phyloP scores from a whole-genome alignment of 2,329 filamentous ascomycete genomes.

The Sclerotinia sclerotiorum region DNA sequence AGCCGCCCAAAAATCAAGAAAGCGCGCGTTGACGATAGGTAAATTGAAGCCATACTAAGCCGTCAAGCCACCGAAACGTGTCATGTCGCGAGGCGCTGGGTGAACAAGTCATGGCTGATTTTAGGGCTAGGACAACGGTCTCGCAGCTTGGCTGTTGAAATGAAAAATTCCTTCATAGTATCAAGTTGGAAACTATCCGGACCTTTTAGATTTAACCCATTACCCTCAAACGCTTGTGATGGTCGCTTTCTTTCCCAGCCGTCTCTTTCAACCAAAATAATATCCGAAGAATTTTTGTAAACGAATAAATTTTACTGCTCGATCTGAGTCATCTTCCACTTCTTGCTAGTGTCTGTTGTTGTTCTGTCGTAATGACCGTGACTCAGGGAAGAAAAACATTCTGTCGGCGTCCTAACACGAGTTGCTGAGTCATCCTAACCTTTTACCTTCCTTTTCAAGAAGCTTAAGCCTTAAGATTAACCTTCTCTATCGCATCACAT shows the following conservation, averaged over 20 bases:
- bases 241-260: too few relatives aligned
- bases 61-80: neutral
- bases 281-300: neutral
- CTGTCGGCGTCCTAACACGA: neutral
- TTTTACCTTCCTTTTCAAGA: too few relatives aligned
- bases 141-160: neutral
- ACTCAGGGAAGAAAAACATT: neutral
- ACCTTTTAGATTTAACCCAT: neutral
- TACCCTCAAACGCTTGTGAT: too few relatives aligned
- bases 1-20: neutral
- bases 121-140: neutral
- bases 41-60: neutral
- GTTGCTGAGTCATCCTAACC: neutral
- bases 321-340: neutral
- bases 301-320: neutral
- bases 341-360: neutral
- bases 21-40: neutral
- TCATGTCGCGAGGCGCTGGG: neutral
- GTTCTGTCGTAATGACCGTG: neutral
- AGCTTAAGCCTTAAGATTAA: too few relatives aligned
- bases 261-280: neutral
- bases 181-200: slow-evolving; percentile 2
- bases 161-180: neutral
- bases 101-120: neutral
- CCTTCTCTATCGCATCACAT: too few relatives aligned